phyloP scores from a whole-genome alignment of 2,329 filamentous ascomycete genomes.

The Chaetothyriales sp. region DNA sequence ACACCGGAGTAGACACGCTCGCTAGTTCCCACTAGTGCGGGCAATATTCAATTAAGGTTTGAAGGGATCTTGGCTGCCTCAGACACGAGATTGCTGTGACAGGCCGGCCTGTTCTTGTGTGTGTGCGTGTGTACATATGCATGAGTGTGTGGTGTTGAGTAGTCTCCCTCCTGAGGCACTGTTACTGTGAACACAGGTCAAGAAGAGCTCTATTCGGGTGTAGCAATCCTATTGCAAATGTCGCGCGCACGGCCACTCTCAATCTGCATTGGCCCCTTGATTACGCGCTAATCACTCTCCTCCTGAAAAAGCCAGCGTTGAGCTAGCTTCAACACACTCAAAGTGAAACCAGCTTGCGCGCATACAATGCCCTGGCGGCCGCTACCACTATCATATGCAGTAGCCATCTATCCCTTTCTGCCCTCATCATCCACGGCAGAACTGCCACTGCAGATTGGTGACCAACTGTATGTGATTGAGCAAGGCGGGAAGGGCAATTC shows the following conservation, averaged over 20 bases:
- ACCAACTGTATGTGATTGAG: constrained; percentile 98
- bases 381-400: constrained; percentile 92
- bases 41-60: background rate
- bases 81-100: background rate
- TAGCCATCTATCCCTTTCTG: constrained; percentile 88
- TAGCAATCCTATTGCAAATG: background rate
- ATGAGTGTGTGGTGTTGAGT: background rate
- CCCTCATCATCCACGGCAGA: constrained; percentile 68
- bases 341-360: constrained; percentile 2
- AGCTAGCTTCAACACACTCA: background rate
- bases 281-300: constrained; percentile 1
- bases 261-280: constrained; percentile 2
- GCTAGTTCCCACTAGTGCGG: background rate
- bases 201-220: background rate
- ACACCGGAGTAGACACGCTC: too few species aligned
- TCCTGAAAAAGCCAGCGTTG: background rate
- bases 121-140: too few species aligned
- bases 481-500: constrained; percentile 71
- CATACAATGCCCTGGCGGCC: constrained; percentile 83
- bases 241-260: constrained; percentile 5
- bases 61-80: background rate
- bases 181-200: background rate
- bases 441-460: constrained; percentile 89
- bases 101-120: background rate
- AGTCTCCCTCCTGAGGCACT: background rate